These are phyloP conservation scores for Grigorovia transvaalensis DNA, from an alignment of 805 yeast genomes.

Conservation along the genomic window DNA sequence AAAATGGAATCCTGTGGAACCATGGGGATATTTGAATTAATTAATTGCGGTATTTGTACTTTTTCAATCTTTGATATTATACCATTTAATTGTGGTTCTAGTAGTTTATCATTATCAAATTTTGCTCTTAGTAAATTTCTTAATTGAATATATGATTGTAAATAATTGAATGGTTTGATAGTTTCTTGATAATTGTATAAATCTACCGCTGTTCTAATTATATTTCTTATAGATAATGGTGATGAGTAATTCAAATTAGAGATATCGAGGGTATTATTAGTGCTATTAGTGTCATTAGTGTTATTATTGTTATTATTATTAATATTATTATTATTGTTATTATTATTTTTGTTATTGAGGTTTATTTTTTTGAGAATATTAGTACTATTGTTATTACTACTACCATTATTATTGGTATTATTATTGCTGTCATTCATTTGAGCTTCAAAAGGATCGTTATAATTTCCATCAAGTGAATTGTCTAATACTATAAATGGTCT, in stretches of 20 bases:
- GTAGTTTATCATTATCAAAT: neutral
- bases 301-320: neutral
- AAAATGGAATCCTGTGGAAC: conserved; percentile 61
- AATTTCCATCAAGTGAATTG: neutral
- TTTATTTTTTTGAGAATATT: neutral
- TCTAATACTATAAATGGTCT: neutral
- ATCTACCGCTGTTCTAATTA: conserved; percentile 17
- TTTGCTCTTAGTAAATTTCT: conserved; percentile 6
- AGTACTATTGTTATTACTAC: neutral
- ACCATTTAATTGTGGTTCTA: neutral
- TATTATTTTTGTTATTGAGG: neutral
- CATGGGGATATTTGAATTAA: conserved; percentile 61
- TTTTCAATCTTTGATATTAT: conserved; percentile 1
- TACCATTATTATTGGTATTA: neutral
- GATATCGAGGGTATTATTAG: neutral
- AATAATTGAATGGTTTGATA: conserved; percentile 19
- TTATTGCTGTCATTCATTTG: neutral
- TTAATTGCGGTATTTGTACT: conserved; percentile 62
- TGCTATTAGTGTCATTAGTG: neutral
- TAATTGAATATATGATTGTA: conserved; percentile 12
- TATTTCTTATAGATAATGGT: conserved; percentile 15
- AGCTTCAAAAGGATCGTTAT: too few relatives aligned
- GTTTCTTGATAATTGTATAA: conserved; percentile 11
- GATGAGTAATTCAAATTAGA: neutral
- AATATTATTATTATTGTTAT: neutral